Evolutionary conservation across 2,329 filamentous ascomycete genomes (phyloP).

Genomic region (Phialemonium atrogriseum): DNA sequence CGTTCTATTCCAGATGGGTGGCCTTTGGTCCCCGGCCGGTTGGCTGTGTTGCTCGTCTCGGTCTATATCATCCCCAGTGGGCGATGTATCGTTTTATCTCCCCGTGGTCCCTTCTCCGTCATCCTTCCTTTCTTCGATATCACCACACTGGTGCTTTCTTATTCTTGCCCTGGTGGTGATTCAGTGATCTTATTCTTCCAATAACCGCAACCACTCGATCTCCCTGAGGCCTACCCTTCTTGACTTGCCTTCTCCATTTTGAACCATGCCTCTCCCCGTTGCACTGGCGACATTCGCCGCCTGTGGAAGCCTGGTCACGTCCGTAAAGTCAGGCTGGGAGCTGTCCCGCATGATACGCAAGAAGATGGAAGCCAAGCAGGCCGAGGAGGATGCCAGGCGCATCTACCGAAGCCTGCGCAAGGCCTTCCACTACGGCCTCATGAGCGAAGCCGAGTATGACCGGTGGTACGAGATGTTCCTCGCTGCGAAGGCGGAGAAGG

Average conservation of each 20-base stretch:
- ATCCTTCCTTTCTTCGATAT: no score
- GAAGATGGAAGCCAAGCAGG: conserved; percentile 14
- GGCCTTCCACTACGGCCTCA: conserved; percentile 14
- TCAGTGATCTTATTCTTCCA: no score
- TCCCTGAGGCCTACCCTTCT: no score
- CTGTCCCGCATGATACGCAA: conserved; percentile 19
- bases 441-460: conserved; percentile 15
- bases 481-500: conserved; percentile 17
- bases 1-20: no score
- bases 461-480: conserved; percentile 19
- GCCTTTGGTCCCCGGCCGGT: no score
- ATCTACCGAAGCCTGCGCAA: conserved; percentile 12
- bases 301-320: conserved; percentile 19
- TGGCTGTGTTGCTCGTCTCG: no score
- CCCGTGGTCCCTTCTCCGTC: no score
- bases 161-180: no score
- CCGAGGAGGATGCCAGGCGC: conserved; percentile 12
- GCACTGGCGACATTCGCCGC: conserved; percentile 17
- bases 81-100: no score
- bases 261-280: conserved; percentile 15
- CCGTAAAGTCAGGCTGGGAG: conserved; percentile 21
- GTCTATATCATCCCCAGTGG: no score
- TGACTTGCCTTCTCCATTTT: background rate
- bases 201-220: no score
- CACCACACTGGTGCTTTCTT: no score